Percentiles rank a stretch among this genome's conserved stretches.
phyloP scores from a whole-genome alignment of 768 basidiomycete species.

The Termitomyces eurrhizus region DNA sequence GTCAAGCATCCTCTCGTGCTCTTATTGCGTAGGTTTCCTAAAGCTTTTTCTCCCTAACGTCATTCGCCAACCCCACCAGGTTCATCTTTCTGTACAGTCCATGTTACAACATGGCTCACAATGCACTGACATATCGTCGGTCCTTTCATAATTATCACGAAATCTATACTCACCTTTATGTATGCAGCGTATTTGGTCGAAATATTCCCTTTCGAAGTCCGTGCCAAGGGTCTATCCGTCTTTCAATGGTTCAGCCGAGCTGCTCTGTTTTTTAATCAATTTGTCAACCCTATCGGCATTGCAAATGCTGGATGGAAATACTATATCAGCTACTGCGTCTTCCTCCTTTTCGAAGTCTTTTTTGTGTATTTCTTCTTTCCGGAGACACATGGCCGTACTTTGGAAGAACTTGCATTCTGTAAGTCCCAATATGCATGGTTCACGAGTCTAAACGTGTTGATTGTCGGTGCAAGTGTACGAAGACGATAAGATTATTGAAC shows the following conservation, averaged over 20 bases:
- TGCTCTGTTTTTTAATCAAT: slow-evolving; percentile 59
- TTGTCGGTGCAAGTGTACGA: slow-evolving; percentile 31
- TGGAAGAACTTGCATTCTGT: slow-evolving; percentile 63
- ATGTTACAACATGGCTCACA: slow-evolving; percentile 52
- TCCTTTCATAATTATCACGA: not conserved
- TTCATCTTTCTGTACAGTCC: slow-evolving; percentile 58
- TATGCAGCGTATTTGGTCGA: slow-evolving; percentile 56
- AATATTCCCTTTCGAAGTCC: slow-evolving; percentile 60
- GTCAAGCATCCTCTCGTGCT: slow-evolving; percentile 42
- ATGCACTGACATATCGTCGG: slow-evolving; percentile 50
- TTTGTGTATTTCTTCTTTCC: slow-evolving; percentile 63
- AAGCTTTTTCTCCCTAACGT: not conserved
- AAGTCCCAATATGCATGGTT: slow-evolving; percentile 17
- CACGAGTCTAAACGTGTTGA: not conserved
- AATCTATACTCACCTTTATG: not conserved
- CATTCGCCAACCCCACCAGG: slow-evolving; percentile 19
- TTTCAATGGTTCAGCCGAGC: slow-evolving; percentile 57
- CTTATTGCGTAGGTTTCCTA: slow-evolving; percentile 39
- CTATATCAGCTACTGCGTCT: slow-evolving; percentile 53
- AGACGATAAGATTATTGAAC: slow-evolving; percentile 35
- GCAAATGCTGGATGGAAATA: slow-evolving; percentile 54
- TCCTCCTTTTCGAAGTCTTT: slow-evolving; percentile 47
- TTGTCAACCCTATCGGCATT: slow-evolving; percentile 64
- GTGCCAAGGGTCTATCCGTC: slow-evolving; percentile 56
- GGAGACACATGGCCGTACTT: slow-evolving; percentile 45